Evolutionary conservation across 2,329 filamentous ascomycete genomes (phyloP).

Genomic region (Macroventuria anomochaeta): DNA sequence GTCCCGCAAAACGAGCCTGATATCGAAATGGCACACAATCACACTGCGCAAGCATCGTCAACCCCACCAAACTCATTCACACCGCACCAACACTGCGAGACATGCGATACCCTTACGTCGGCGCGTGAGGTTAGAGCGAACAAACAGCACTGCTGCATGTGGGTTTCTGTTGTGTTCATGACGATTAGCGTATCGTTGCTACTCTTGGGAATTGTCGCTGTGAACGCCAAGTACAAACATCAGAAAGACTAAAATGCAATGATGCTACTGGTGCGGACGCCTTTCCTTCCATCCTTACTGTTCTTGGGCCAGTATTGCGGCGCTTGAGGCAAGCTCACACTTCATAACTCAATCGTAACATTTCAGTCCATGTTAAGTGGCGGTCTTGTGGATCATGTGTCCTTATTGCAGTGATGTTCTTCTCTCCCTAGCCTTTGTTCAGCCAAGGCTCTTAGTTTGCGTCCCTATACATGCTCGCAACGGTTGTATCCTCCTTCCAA

Average conservation of each 20-base stretch:
- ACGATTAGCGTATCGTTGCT: not conserved
- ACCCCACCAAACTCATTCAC: not conserved
- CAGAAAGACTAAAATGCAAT: not conserved
- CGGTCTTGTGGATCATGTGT: not conserved
- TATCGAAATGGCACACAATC: slow-evolving; percentile 7
- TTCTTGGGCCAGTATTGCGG: no score
- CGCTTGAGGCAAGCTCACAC: no score
- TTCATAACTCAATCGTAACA: not conserved
- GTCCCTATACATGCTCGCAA: slow-evolving; percentile 26
- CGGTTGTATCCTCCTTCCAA: slow-evolving; percentile 21
- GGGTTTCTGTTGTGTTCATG: slow-evolving; percentile 8
- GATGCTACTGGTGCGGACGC: not conserved
- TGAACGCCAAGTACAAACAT: slow-evolving; percentile 5
- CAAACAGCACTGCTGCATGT: slow-evolving; percentile 7
- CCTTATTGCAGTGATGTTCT: not conserved
- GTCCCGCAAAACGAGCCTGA: slow-evolving; percentile 8
- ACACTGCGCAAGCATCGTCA: not conserved
- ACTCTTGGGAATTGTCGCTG: slow-evolving; percentile 6
- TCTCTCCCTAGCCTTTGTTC: not conserved
- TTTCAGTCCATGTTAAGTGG: not conserved
- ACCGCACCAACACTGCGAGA: slow-evolving; percentile 12
- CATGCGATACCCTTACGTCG: slow-evolving; percentile 13
- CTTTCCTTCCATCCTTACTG: no score
- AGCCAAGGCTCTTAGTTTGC: slow-evolving; percentile 10
- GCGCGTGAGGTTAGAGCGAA: slow-evolving; percentile 7